Percentiles rank a stretch among this genome's conserved stretches.
These are phyloP conservation scores for Spiromastix sp. DNA, from an alignment of 2,329 filamentous ascomycete genomes.

Conservation along the genomic window DNA sequence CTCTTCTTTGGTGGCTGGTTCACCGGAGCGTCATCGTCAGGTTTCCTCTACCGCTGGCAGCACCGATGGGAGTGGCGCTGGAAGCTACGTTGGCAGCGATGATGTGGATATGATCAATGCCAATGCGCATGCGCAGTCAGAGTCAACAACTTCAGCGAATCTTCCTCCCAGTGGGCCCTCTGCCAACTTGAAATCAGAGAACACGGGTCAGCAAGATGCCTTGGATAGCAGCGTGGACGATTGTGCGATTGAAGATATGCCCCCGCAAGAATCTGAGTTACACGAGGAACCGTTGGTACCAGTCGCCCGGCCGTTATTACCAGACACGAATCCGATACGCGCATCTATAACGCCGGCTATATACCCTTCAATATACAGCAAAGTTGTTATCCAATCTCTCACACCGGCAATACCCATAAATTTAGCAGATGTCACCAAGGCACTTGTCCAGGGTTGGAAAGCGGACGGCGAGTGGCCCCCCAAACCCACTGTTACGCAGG, in stretches of 20 bases:
- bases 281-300: conserved; percentile 56
- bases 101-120: conserved; percentile 6
- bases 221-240: too few species aligned
- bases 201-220: too few species aligned
- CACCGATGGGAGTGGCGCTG: conserved; percentile 7
- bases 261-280: not conserved
- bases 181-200: too few species aligned
- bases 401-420: conserved; percentile 85
- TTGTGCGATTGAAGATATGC: too few species aligned
- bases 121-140: not conserved
- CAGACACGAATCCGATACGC: conserved; percentile 64
- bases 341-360: conserved; percentile 61
- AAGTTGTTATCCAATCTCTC: conserved; percentile 69
- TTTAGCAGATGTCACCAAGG: conserved; percentile 65
- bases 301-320: conserved; percentile 61
- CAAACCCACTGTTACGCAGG: conserved; percentile 36
- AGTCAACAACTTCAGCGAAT: conserved; percentile 16
- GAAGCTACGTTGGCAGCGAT: conserved; percentile 7
- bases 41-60: conserved; percentile 1
- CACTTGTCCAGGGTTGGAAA: conserved; percentile 86
- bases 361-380: conserved; percentile 79
- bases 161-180: too few species aligned
- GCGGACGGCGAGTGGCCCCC: conserved; percentile 89
- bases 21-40: not conserved
- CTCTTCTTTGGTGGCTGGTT: not conserved